These are phyloP conservation scores for Clitoria ternatea DNA, from an alignment of 306 rosid genomes.

Conservation along the genomic window DNA sequence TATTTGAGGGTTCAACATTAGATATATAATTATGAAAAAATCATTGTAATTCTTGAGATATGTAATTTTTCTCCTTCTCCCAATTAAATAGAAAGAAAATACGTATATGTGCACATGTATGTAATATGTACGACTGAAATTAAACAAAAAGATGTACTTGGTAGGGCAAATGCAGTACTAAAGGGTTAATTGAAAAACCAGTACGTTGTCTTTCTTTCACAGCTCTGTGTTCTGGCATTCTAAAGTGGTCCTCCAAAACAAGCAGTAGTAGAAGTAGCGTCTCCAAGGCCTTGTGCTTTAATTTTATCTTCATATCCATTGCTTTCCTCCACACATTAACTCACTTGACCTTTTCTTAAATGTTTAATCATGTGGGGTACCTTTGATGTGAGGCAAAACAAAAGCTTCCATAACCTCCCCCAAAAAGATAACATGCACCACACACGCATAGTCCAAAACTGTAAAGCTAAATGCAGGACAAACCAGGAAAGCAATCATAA, in stretches of 20 bases:
- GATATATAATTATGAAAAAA: too few relatives aligned
- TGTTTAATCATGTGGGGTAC: conserved; percentile 32
- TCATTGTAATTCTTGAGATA: too few relatives aligned
- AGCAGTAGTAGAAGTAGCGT: too few relatives aligned
- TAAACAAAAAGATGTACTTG: conserved; percentile 18
- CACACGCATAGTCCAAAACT: conserved; percentile 23
- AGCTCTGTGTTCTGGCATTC: conserved; percentile 7
- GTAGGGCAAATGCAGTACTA: conserved; percentile 31
- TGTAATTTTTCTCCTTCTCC: too few relatives aligned
- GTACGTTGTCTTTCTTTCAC: conserved; percentile 11
- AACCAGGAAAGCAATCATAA: conserved; percentile 28
- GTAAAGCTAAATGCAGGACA: conserved; percentile 31
- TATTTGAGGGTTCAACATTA: too few relatives aligned
- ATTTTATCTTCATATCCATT: conserved; percentile 39
- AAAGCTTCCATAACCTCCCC: conserved; percentile 14
- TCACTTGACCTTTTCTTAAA: conserved; percentile 37
- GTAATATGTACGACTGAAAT: not conserved
- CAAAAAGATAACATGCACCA: conserved; percentile 28
- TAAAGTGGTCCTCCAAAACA: conserved; percentile 45
- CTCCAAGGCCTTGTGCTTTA: conserved; percentile 22
- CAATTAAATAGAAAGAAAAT: too few relatives aligned
- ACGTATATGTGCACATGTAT: not conserved
- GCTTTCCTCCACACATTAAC: conserved; percentile 48
- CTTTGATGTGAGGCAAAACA: conserved; percentile 28
- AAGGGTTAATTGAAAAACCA: conserved; percentile 21